These are phyloP conservation scores for Cicer arietinum DNA, from an alignment of 306 rosid genomes.

Conservation along the genomic window DNA sequence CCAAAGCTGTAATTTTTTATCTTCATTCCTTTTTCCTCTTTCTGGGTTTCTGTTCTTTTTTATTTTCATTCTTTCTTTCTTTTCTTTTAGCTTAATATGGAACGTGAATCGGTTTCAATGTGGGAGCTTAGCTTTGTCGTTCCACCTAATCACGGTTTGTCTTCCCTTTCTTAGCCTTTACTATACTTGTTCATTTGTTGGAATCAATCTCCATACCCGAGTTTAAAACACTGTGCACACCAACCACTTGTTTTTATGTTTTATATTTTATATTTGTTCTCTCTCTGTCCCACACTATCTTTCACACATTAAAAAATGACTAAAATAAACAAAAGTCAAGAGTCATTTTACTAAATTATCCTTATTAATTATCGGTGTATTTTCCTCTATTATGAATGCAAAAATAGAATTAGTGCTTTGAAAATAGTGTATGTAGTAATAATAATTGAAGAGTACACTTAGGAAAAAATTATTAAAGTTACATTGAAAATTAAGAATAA, in stretches of 20 bases:
- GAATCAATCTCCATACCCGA: too few species aligned
- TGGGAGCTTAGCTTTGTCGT: conserved; percentile 99
- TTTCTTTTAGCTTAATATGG: conserved; percentile 73
- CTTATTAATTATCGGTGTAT: neutral
- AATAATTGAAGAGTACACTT: too few species aligned
- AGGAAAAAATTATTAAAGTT: too few species aligned
- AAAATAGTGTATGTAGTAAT: too few species aligned
- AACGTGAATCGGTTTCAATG: conserved; percentile 92
- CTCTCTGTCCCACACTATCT: neutral
- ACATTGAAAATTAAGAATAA: too few species aligned
- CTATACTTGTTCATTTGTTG: neutral
- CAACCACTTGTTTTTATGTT: neutral
- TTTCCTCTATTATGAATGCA: neutral
- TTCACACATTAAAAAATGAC: too few species aligned
- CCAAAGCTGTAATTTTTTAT: conserved; percentile 73
- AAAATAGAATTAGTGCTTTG: too few species aligned
- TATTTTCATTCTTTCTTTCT: neutral
- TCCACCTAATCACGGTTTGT: conserved; percentile 92
- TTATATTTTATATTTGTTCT: neutral
- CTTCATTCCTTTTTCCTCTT: neutral
- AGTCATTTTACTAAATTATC: too few species aligned
- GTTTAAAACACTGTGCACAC: too few species aligned
- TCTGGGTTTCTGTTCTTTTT: conserved; percentile 3
- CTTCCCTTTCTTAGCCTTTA: neutral
- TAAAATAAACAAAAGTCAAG: too few species aligned